phyloP scores from a whole-genome alignment of 345 rosid genomes.

The Citrus maxima region DNA sequence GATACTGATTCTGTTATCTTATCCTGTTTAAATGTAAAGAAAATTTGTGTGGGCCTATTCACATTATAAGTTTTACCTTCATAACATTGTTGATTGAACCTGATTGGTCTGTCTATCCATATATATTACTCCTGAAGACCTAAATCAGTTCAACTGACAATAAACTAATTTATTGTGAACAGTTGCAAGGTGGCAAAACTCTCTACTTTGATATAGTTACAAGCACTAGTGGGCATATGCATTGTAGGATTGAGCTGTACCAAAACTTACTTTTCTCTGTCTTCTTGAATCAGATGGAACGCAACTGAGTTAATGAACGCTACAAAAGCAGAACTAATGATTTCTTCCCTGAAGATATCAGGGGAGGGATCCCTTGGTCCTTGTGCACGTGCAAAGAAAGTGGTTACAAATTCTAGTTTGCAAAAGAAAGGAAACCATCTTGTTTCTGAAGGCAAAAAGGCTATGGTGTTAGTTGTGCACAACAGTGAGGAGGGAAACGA shows the following conservation, averaged over 20 bases:
- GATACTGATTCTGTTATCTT: background rate
- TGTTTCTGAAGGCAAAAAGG: slow-evolving; percentile 60
- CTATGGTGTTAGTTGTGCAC: slow-evolving; percentile 48
- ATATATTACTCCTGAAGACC: no score
- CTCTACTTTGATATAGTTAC: background rate
- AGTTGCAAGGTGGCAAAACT: background rate
- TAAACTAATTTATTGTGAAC: background rate
- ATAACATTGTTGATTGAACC: background rate
- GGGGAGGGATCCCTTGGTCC: slow-evolving; percentile 31
- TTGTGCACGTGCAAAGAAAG: slow-evolving; percentile 34
- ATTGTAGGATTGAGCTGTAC: background rate
- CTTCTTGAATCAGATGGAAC: slow-evolving; percentile 46
- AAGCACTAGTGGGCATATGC: background rate
- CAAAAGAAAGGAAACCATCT: slow-evolving; percentile 52
- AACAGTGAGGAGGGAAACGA: slow-evolving; percentile 25
- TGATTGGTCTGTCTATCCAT: background rate
- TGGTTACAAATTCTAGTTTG: slow-evolving; percentile 33
- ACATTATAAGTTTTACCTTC: background rate
- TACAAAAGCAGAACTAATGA: slow-evolving; percentile 30
- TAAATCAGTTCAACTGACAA: background rate
- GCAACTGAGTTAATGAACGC: slow-evolving; percentile 38
- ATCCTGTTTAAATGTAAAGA: background rate
- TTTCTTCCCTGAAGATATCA: slow-evolving; percentile 42
- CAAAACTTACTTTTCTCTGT: slow-evolving; percentile 12
- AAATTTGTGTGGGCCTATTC: background rate